Evolutionary conservation across 176 grass and related monocot genomes (phyloP), one percentile per base, ranked within the genome.

Genomic region (Cymbopogon citratus): DNA sequence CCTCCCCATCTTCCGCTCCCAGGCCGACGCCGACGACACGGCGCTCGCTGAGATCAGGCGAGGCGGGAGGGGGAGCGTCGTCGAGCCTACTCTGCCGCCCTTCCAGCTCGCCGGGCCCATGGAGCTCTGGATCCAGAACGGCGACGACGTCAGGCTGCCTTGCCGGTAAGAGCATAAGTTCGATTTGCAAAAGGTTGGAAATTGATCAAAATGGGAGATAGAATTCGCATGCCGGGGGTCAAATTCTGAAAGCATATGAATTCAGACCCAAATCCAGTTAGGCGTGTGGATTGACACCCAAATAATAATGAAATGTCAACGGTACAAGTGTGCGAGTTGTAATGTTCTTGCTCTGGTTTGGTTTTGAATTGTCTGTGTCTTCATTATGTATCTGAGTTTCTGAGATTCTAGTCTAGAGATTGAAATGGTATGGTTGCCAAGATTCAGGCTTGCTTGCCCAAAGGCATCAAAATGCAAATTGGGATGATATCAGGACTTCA

Each of bases 121-220:
- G 96, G 90, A 98, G 66, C 87, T 98, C 73, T 93, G 90, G 96
- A 95, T 99, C 77, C 92, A 95, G 76, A 74, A 95, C 56, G 96
- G 84, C 12, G 92, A 98, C 27, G 92, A 90, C 54, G 80, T 99
- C 82, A 91, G 91, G 63, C 79, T 28, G 88, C 92, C 2, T 93
- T 95, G 63, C 96, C 92, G 75, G 90, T 99, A 83, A 87, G 84
- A 31, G 34, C n/a, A 13, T 2, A 39, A 31, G 21, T 77, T 56
- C 6, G 21, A n/a, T 39, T 44, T 56, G 4, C 9, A 59, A 59
- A 59, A 59, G 11, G 56, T 59, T 59, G 3, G 56, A 59, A 59
- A 24, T 24, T 59, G n/a, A 24, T 59, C 8, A 59, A 59, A 59
- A 59, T 59, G 56, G 56, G 56, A 59, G 54, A 24, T 24, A 24